Evolutionary conservation across 768 basidiomycete genomes (phyloP), one percentile per base, ranked within the genome.

Genomic region (Mycena olivaceomarginata): DNA sequence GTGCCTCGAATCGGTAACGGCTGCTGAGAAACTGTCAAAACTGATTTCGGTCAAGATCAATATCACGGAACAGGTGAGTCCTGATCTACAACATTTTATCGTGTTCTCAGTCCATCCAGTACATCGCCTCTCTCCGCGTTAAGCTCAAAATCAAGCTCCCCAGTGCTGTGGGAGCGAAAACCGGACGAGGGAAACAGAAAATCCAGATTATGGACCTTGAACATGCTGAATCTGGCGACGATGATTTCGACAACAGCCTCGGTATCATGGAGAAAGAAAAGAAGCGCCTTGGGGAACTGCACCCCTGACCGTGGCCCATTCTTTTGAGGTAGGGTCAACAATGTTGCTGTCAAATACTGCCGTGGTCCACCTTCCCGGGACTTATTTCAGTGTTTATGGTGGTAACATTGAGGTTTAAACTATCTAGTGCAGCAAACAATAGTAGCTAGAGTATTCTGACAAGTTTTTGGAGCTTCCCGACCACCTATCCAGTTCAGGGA

Each of bases 231-330:
- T 56, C 39, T 1, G 71, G 70, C 0, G 76, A 77, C 41, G 65
- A 72, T 41, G 65, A 77, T 39, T 70, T 64, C 12, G 66, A 72
- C 22, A 57, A 68, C 9, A 66, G 62, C 25, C 2, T 62, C 10
- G 57, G 70, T 3, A 51, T 71, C 25, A 71, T 77, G 57, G 70
- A 72, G 40, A 70, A 77, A 56, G 63, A 72, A 48, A 43, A 45
- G 53, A 40, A 56, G 37, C 25, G 1, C 25, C 25, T 25, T 2
- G 2, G 25, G 25, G 25, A n/a, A n/a, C n/a, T n/a, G n/a, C n/a
- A n/a, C 31, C 31, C 3, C 31, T 31, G 31, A 31, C 2, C 3
- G 31, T 31, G 2, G 31, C 31, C 31, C 31, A 3, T 31, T 3
- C 31, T 31, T 3, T 31, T 31, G 31, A 31, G 31, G 31, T 31